phyloP scores from a whole-genome alignment of 108 stramenopile genomes.

The Skeletonema menzelii region DNA sequence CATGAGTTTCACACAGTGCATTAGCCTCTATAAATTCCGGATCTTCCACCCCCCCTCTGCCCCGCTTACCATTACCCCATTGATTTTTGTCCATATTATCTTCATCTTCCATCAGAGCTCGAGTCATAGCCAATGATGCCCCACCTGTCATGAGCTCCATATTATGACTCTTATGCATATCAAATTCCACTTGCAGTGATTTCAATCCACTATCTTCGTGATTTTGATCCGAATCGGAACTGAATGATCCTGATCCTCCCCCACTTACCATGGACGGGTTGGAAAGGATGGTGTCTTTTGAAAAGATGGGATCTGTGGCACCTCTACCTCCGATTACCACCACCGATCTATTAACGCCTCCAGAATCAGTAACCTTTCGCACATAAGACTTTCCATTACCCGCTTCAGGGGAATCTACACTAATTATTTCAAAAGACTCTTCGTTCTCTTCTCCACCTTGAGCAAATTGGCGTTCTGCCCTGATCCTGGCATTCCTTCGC shows the following conservation, averaged over 20 bases:
- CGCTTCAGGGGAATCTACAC: not conserved
- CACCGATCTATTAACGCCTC: not conserved
- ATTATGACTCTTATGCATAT: constrained; percentile 79
- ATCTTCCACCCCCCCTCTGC: constrained; percentile 35
- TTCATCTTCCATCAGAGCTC: constrained; percentile 76
- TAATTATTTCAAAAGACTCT: not conserved
- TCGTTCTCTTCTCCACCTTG: not conserved
- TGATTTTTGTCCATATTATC: constrained; percentile 28
- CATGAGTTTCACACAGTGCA: constrained; percentile 66
- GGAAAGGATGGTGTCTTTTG: constrained; percentile 41
- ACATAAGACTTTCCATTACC: too few species aligned
- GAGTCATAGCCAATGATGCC: constrained; percentile 68
- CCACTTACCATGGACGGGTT: constrained; percentile 58
- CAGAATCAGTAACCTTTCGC: too few species aligned
- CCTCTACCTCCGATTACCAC: not conserved
- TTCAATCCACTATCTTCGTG: constrained; percentile 23
- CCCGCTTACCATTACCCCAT: constrained; percentile 42
- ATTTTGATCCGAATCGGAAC: constrained; percentile 53
- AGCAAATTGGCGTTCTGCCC: not conserved
- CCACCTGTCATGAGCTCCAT: constrained; percentile 68
- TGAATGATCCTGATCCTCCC: constrained; percentile 45
- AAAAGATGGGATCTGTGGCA: not conserved
- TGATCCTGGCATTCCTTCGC: constrained; percentile 7
- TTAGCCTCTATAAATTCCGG: constrained; percentile 73
- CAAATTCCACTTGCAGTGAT: constrained; percentile 76